Evolutionary conservation across 1,284 basidiomycete species (phyloP), one percentile per base, ranked within the genome.

Genomic region (Erythrobasidium hasegawianum): DNA sequence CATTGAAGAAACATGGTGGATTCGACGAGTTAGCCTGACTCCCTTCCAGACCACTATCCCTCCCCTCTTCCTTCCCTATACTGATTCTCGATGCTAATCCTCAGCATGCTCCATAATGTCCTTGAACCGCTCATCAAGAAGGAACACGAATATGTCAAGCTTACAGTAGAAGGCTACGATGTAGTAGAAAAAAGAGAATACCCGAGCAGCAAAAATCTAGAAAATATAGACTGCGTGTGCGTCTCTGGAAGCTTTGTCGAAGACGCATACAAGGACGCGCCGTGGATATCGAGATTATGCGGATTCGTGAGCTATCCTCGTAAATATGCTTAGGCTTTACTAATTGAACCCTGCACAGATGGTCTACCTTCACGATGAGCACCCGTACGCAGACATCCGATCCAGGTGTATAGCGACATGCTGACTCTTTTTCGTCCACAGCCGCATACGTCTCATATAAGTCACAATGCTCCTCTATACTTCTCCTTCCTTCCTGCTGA

Each of bases 221-320:
- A 65, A 38, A 55, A 58, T 9, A 68, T 70, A 57, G 72, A 73
- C 59, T 66, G 66, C n/a, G 56, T 73, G 41, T 58, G 72, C 20
- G 67, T 72, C 38, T 70, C 69, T 20, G 73, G 72, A 9, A 70
- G 68, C 18, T 74, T 73, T 49, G 71, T 71, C 22, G 73, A 72
- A 52, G 70, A 71, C 22, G 70, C 71, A 5, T 57, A 69, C 56
- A 68, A 49, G n/a, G 73, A 74, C 24, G 50, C 67, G 2, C 60
- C 68, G 43, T 74, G 73, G 73, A 71, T 74, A 47, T 58, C 71
- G 18, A 61, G 71, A n/a, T 65, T 74, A 8, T 69, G 68, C 10
- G 73, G 73, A 11, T 74, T 71, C 78, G 2, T 77, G 77, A 39
- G 74, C 87, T 22, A 5, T 4, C 33, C 11, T 5, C n/a, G n/a